Evolutionary conservation across 495 filamentous ascomycete species (phyloP).

Genomic region (Letharia lupina): DNA sequence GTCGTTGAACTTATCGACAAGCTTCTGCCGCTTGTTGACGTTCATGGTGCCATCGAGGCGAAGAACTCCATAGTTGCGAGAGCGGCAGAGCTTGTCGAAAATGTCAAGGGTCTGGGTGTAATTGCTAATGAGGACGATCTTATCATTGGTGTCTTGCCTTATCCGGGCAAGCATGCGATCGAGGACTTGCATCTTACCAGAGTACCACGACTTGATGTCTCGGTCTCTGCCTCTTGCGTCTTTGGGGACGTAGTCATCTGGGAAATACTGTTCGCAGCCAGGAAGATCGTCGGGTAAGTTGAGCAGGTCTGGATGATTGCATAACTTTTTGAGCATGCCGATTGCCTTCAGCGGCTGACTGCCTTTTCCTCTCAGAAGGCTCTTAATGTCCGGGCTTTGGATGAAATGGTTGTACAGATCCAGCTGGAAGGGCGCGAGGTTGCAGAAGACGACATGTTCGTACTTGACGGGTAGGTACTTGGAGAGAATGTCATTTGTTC

Average conservation of each 20-base stretch:
- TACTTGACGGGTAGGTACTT: conserved; percentile 99
- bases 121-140: conserved; percentile 98
- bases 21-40: conserved; percentile 90
- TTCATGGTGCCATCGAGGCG: conserved; percentile 96
- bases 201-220: conserved; percentile 93
- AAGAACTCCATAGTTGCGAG: conserved; percentile 72
- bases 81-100: conserved; percentile 84
- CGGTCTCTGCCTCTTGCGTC: conserved; percentile 82
- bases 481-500: conserved; percentile 95
- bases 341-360: conserved; percentile 96
- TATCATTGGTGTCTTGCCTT: conserved; percentile 93
- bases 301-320: conserved; percentile 94
- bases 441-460: conserved; percentile 99
- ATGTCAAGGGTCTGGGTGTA: conserved; percentile 96
- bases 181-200: conserved; percentile 96
- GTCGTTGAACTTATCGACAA: conserved; percentile 98
- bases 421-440: conserved; percentile 83
- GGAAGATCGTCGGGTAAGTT: conserved; percentile 77
- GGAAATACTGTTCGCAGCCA: conserved; percentile 73
- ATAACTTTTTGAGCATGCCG: conserved; percentile 92
- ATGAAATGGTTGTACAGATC: conserved; percentile 96
- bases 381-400: conserved; percentile 88
- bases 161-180: conserved; percentile 98
- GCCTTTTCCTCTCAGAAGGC: conserved; percentile 84
- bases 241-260: conserved; percentile 81